Evolutionary conservation across 2,329 filamentous ascomycete species (phyloP).

Genomic region (Lasiodiplodia sp.): DNA sequence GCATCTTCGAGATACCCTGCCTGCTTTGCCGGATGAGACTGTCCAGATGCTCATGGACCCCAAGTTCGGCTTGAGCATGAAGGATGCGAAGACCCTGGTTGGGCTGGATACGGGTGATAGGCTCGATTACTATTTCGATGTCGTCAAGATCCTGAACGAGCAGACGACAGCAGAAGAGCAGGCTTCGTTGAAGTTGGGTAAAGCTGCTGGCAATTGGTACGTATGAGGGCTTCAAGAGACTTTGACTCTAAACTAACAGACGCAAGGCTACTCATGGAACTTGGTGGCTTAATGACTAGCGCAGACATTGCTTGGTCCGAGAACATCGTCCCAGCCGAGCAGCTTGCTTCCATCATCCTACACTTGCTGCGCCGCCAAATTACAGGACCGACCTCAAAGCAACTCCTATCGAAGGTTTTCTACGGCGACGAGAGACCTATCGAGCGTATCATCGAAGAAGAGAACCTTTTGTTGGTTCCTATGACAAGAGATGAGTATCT

Average conservation of each 20-base stretch:
- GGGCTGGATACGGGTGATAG: constrained; percentile 79
- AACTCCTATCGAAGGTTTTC: constrained; percentile 64
- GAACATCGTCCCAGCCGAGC: constrained; percentile 46
- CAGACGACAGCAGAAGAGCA: constrained; percentile 42
- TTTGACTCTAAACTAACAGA: background rate
- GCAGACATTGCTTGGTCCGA: constrained; percentile 50
- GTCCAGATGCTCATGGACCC: constrained; percentile 66
- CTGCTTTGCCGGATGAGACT: constrained; percentile 75
- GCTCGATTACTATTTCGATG: constrained; percentile 80
- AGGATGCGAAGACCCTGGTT: constrained; percentile 84
- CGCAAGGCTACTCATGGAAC: constrained; percentile 57
- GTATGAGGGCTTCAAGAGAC: constrained; percentile 23
- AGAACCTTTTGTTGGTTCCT: constrained; percentile 62
- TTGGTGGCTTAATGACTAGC: constrained; percentile 56
- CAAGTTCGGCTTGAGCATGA: constrained; percentile 73
- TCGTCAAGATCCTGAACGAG: constrained; percentile 53
- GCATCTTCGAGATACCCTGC: constrained; percentile 68
- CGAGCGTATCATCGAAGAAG: constrained; percentile 61
- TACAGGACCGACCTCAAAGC: constrained; percentile 65
- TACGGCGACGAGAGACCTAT: constrained; percentile 58
- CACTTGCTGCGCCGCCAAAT: constrained; percentile 53
- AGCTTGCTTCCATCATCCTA: constrained; percentile 54
- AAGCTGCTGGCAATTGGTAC: constrained; percentile 65
- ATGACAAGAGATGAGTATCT: constrained; percentile 65
- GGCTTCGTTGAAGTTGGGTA: constrained; percentile 44